Evolutionary conservation across 345 rosid species (phyloP).

Genomic region (Corchorus olitorius): DNA sequence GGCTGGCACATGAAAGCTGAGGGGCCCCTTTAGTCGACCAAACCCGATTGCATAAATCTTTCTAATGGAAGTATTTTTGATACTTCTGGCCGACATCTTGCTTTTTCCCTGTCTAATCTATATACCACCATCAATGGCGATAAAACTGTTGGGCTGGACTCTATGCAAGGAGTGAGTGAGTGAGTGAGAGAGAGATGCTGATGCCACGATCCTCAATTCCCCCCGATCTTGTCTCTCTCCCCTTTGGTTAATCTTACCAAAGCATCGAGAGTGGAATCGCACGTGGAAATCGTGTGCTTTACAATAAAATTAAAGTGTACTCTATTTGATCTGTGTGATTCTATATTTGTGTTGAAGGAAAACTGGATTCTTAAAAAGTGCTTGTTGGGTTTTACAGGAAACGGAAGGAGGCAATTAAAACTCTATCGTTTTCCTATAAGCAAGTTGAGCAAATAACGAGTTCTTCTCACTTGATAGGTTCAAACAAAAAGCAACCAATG

Average conservation of each 20-base stretch:
- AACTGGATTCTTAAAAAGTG: background rate
- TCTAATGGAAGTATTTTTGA: background rate
- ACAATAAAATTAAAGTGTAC: background rate
- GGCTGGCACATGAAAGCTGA: background rate
- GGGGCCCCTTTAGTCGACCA: conserved; percentile 6
- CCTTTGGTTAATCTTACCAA: background rate
- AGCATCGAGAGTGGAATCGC: background rate
- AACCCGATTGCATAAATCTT: conserved; percentile 12
- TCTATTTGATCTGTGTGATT: too few species aligned
- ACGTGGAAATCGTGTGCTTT: background rate
- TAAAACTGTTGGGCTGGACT: background rate
- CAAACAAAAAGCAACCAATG: background rate
- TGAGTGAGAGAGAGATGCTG: background rate
- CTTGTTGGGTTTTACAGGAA: background rate
- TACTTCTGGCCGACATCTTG: conserved; percentile 28
- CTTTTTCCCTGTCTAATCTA: conserved; percentile 27
- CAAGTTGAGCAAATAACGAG: too few species aligned
- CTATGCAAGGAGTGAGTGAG: background rate
- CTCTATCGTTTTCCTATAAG: too few species aligned
- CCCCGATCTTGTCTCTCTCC: background rate
- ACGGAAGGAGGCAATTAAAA: too few species aligned
- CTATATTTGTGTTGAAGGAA: background rate
- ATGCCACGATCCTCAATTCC: background rate
- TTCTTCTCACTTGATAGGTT: too few species aligned
- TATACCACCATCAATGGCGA: conserved; percentile 28